Percentiles rank a stretch among this genome's conserved stretches.
phyloP scores from a whole-genome alignment of 1,139 yeast species.

The Candida neerlandica region DNA sequence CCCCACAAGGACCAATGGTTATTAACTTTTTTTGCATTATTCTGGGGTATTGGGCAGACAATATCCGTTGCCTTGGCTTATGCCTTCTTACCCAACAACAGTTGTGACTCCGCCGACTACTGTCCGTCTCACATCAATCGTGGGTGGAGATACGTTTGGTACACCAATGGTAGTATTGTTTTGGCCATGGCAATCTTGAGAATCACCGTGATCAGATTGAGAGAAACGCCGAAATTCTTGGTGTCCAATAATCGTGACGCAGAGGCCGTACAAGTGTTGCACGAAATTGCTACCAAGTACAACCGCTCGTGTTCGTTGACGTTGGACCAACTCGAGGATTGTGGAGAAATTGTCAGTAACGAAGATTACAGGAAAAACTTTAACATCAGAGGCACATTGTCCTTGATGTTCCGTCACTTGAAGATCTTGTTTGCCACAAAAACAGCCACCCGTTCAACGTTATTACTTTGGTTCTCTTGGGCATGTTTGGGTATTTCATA shows the following conservation, averaged over 20 bases:
- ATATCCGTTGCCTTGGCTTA: slow-evolving; percentile 56
- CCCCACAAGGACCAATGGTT: slow-evolving; percentile 57
- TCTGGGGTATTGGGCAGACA: slow-evolving; percentile 69
- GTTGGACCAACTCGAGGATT: slow-evolving; percentile 42
- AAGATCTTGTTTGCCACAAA: slow-evolving; percentile 29
- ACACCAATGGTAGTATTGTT: slow-evolving; percentile 55
- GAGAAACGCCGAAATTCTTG: slow-evolving; percentile 61
- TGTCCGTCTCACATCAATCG: slow-evolving; percentile 51
- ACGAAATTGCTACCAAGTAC: slow-evolving; percentile 42
- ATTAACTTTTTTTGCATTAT: slow-evolving; percentile 57
- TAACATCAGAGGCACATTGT: slow-evolving; percentile 21
- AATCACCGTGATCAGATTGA: slow-evolving; percentile 47
- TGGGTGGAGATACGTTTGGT: slow-evolving; percentile 66
- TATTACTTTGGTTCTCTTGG: slow-evolving; percentile 37
- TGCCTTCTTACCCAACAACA: slow-evolving; percentile 54
- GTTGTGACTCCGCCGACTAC: slow-evolving; percentile 38
- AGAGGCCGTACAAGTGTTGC: slow-evolving; percentile 45
- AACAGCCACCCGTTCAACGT: slow-evolving; percentile 29
- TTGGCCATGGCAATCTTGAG: slow-evolving; percentile 50
- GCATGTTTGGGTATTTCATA: slow-evolving; percentile 40
- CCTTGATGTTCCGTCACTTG: slow-evolving; percentile 26
- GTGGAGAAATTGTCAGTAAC: slow-evolving; percentile 43
- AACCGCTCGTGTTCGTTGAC: slow-evolving; percentile 46
- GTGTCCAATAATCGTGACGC: slow-evolving; percentile 55
- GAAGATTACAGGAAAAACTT: slow-evolving; percentile 25